Conservation (phyloP, 768 basidiomycete genomes). For the Hygrocybe punicea region DNA sequence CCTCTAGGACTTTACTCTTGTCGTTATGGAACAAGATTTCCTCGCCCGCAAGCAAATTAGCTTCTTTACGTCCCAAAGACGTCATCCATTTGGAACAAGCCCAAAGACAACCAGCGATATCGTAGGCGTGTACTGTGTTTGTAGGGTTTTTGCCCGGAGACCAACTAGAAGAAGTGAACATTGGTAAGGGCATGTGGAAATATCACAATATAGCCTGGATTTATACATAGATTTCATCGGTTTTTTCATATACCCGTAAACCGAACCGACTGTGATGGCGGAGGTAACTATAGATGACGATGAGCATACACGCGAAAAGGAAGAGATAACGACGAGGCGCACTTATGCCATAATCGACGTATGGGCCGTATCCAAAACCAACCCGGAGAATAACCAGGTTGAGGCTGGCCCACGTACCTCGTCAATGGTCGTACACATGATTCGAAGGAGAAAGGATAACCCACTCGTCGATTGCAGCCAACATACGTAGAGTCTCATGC, state of each 20-base stretch:
- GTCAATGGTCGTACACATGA: background rate
- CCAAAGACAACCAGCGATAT: constrained; percentile 76
- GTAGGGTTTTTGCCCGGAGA: constrained; percentile 72
- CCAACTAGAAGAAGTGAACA: constrained; percentile 50
- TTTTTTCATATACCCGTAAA: constrained; percentile 78
- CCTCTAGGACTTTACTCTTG: constrained; percentile 61
- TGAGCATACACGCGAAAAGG: constrained; percentile 11
- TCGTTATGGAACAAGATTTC: constrained; percentile 65
- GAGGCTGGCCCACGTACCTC: constrained; percentile 43
- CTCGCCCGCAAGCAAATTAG: constrained; percentile 64
- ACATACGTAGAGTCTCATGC: constrained; percentile 76
- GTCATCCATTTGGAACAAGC: constrained; percentile 76
- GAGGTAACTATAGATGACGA: constrained; percentile 51
- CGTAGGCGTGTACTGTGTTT: constrained; percentile 74
- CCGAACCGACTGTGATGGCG: constrained; percentile 68
- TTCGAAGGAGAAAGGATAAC: constrained; percentile 22
- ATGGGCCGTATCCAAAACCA: constrained; percentile 79
- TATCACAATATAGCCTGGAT: background rate
- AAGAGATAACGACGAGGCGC: constrained; percentile 25
- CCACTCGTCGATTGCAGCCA: constrained; percentile 72
- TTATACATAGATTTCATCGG: constrained; percentile 82
- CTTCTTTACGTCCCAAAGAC: constrained; percentile 57
- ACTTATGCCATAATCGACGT: constrained; percentile 69
- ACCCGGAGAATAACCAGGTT: constrained; percentile 77
- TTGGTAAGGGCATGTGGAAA: constrained; percentile 4